Evolutionary conservation across 2,329 filamentous ascomycete species (phyloP).

Genomic region (Cryphonectria parasitica): DNA sequence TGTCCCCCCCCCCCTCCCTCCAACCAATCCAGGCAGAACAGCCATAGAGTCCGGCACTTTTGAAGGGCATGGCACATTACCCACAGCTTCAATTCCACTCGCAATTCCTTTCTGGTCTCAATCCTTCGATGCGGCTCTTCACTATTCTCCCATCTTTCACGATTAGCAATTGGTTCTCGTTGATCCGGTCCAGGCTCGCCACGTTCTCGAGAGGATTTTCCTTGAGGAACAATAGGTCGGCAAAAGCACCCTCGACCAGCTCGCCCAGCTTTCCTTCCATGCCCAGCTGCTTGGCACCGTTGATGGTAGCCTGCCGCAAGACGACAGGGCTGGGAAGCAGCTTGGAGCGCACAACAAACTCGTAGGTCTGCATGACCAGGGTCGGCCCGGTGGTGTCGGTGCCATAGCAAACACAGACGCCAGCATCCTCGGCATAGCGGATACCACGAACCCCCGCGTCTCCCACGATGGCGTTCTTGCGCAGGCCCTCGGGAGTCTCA

Average conservation of each 20-base stretch:
- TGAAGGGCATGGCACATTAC: too few species aligned
- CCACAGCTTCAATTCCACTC: not conserved
- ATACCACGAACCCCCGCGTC: constrained; percentile 5
- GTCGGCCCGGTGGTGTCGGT: constrained; percentile 18
- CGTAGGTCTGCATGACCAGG: constrained; percentile 21
- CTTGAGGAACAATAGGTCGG: constrained; percentile 54
- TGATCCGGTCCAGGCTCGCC: constrained; percentile 48
- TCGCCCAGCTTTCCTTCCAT: constrained; percentile 49
- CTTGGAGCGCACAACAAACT: constrained; percentile 23
- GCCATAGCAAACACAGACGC: constrained; percentile 23
- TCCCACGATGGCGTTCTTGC: constrained; percentile 23
- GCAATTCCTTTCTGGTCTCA: constrained; percentile 13
- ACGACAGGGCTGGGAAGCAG: constrained; percentile 11
- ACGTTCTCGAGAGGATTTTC: constrained; percentile 57
- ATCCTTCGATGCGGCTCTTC: constrained; percentile 11
- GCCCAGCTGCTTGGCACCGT: constrained; percentile 50
- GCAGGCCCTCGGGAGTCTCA: constrained; percentile 6
- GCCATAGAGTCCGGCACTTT: too few species aligned
- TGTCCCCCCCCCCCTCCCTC: too few species aligned
- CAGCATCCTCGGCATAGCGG: constrained; percentile 16
- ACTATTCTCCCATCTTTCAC: constrained; percentile 54
- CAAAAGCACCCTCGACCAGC: constrained; percentile 49
- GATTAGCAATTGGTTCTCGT: constrained; percentile 48
- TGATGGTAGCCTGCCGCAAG: constrained; percentile 39
- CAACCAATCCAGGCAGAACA: too few species aligned